A percentile compares a stretch with the other conserved stretches of the same genome.
phyloP scores from a whole-genome alignment of 805 yeast genomes.

The Yarrowia bubula region DNA sequence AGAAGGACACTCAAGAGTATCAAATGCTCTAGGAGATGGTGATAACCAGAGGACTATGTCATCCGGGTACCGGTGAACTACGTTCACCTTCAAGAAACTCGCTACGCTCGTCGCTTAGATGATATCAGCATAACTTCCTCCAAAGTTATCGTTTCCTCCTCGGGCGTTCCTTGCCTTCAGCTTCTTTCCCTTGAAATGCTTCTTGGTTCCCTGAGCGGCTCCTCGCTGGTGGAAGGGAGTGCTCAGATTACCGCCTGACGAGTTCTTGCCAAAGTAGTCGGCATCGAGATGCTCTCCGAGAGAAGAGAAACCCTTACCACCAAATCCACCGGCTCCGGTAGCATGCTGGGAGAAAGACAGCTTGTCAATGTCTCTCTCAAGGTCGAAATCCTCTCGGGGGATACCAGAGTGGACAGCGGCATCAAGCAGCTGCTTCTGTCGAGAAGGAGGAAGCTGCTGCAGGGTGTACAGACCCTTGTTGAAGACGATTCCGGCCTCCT shows the following conservation, averaged over 20 bases:
- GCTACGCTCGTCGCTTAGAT: background rate
- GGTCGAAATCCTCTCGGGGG: constrained; percentile 50
- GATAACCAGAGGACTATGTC: no score
- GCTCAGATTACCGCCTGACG: constrained; percentile 59
- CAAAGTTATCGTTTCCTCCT: constrained; percentile 20
- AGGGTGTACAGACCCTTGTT: constrained; percentile 73
- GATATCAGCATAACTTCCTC: constrained; percentile 22
- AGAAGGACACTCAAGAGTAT: no score
- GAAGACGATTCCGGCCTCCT: constrained; percentile 64
- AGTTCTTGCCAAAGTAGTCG: constrained; percentile 75
- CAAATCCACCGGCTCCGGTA: constrained; percentile 46
- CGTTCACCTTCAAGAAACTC: background rate
- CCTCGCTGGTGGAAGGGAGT: constrained; percentile 65
- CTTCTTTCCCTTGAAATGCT: constrained; percentile 76
- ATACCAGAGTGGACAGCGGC: constrained; percentile 44
- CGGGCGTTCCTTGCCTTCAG: constrained; percentile 44
- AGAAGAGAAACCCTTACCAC: constrained; percentile 48
- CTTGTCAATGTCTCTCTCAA: constrained; percentile 65
- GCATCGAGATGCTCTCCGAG: constrained; percentile 81
- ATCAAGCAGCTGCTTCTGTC: constrained; percentile 60
- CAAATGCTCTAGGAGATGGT: no score
- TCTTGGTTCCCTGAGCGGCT: constrained; percentile 45
- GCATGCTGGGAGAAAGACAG: constrained; percentile 79
- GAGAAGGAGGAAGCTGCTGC: constrained; percentile 62
- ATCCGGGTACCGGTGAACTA: no score